Conservation (phyloP, 2,329 filamentous ascomycete species). For the Ascochyta pisi region DNA sequence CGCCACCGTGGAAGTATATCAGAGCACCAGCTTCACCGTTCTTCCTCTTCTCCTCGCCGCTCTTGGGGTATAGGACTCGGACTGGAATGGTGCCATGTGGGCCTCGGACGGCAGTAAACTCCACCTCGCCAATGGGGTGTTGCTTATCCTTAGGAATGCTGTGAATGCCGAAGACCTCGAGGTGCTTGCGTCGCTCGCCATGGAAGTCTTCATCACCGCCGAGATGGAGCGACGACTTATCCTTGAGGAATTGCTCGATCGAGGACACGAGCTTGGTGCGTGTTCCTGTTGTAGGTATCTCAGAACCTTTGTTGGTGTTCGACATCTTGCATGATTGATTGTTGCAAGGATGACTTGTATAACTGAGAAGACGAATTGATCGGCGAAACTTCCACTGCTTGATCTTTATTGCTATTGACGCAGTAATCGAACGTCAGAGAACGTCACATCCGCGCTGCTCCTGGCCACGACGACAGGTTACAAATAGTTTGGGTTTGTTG, state of each 20-base stretch:
- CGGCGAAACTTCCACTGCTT: background rate
- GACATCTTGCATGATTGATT: background rate
- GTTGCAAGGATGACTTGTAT: background rate
- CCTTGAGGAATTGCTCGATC: conserved; percentile 25
- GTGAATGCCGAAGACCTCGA: conserved; percentile 44
- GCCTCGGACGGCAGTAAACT: conserved; percentile 43
- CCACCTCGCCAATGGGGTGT: conserved; percentile 38
- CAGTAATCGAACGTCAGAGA: background rate
- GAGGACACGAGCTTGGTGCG: conserved; percentile 16
- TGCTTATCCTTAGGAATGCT: conserved; percentile 28
- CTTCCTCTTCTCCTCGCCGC: conserved; percentile 13
- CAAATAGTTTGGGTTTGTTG: background rate
- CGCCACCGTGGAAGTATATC: conserved; percentile 50
- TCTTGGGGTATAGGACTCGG: conserved; percentile 42
- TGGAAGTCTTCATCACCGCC: conserved; percentile 33
- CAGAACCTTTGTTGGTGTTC: background rate
- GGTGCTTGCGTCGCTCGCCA: conserved; percentile 30
- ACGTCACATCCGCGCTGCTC: background rate
- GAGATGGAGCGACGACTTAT: conserved; percentile 31
- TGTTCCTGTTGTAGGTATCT: background rate
- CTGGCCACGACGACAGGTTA: background rate
- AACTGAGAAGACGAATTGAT: background rate
- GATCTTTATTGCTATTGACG: background rate
- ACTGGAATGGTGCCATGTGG: conserved; percentile 46
- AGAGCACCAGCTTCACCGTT: conserved; percentile 33